Evolutionary conservation across 371 early-diverging fungal genomes (phyloP), one percentile per base, ranked within the genome.

Genomic region (Vairimorpha apis): DNA sequence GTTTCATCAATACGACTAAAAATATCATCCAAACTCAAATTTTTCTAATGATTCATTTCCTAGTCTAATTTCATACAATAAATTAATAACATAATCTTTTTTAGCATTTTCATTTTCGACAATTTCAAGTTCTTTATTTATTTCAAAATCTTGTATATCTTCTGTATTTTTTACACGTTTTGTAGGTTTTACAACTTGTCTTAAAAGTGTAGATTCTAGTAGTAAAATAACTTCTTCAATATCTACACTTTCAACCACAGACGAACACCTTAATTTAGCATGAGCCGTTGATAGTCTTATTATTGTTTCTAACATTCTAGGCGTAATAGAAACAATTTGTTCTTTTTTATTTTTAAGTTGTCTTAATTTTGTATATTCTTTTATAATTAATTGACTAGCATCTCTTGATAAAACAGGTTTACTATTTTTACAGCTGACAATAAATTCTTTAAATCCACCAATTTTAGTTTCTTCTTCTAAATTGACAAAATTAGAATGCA

Each of bases 311-410:
- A 83, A 58, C 70, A 82, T 82, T 53, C 86, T 71, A 10, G 79
- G 80, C n/a, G 83, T 83, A 51, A 83, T 76, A 49, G 56, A 77
- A 62, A 79, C 82, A 47, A 79, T 76, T 33, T 65, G 62, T 8
- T 60, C 58, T 30, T 79, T 51, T 44, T 85, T 90, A 32, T 88
- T 87, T 5, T 88, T 87, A 76, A 93, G 94, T 83, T 90, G 92
- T 49, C 98, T 85, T 67, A 98, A 85, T 64, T 89, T 88, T 55
- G 90, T 85, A 83, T 96, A 97, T 74, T 91, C 89, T 69, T 88
- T 86, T 23, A 90, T 88, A 35, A 98, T 84, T 67, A 87, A 85
- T 5, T 85, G 84, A 33, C 87, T 87, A 0, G 94, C 91, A 51
- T 89, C 91, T 16, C 85, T 85, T 5, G 91, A 87, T 76, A 96